Evolutionary conservation across 164 flowering plant species (phyloP).

Genomic region (Piper betle): DNA sequence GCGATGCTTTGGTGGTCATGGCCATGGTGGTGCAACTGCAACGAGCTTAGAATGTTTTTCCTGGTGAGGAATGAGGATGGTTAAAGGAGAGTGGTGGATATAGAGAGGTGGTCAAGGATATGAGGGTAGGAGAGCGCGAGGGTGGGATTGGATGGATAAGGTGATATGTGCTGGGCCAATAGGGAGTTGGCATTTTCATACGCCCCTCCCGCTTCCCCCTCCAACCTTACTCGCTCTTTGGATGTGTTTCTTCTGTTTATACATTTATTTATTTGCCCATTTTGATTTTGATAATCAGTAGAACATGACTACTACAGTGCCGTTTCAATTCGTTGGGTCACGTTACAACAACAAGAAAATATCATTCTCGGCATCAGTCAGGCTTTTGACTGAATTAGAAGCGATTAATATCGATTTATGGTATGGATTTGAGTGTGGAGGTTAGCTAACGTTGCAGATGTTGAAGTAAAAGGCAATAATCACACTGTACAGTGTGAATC

Average conservation of each 20-base stretch:
- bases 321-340: too few species aligned
- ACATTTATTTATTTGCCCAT: too few species aligned
- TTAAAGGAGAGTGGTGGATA: background rate
- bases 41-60: background rate
- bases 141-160: slow-evolving; percentile 45
- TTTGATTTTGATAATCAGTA: too few species aligned
- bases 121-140: slow-evolving; percentile 3
- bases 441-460: background rate
- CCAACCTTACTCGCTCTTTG: background rate
- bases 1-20: slow-evolving; percentile 72
- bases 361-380: too few species aligned
- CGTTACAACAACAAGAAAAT: too few species aligned
- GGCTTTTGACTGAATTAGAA: too few species aligned
- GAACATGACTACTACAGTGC: too few species aligned
- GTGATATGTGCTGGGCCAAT: slow-evolving; percentile 49
- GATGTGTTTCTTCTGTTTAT: too few species aligned
- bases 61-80: too few species aligned
- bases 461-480: too few species aligned
- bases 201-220: slow-evolving; percentile 3
- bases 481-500: too few species aligned
- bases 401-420: too few species aligned
- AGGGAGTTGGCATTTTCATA: slow-evolving; percentile 37
- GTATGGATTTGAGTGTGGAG: background rate
- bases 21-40: slow-evolving; percentile 25
- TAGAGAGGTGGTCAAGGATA: slow-evolving; percentile 1